Conservation (phyloP, 228 moss, liverwort and hornwort genomes). For the Sphagnum fallax region DNA sequence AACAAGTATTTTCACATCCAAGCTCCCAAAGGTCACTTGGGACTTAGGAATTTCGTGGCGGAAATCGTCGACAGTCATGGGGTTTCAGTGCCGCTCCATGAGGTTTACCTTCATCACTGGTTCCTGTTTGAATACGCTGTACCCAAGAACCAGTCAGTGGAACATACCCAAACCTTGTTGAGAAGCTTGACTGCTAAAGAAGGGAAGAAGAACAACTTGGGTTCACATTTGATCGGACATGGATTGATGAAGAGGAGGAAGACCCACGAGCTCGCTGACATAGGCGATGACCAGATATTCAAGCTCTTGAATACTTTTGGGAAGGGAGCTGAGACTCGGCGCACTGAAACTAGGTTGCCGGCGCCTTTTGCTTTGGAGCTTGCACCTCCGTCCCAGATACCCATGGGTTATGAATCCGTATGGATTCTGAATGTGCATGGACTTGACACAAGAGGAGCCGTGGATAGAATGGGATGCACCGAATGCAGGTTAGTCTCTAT, state of each 20-base stretch:
- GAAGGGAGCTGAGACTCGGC: conserved; percentile 42
- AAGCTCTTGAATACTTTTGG: conserved; percentile 6
- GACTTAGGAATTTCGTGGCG: conserved; percentile 19
- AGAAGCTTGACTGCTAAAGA: too few relatives aligned
- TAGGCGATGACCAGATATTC: background rate
- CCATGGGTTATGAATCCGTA: conserved; percentile 14
- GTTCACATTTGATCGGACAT: background rate
- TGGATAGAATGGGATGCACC: conserved; percentile 14
- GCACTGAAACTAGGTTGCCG: conserved; percentile 16
- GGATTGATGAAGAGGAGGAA: too few relatives aligned
- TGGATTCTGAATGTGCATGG: conserved; percentile 44
- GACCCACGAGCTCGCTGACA: too few relatives aligned
- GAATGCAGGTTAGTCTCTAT: conserved; percentile 16
- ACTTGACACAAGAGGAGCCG: conserved; percentile 27
- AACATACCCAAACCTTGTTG: conserved; percentile 6
- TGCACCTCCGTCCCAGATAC: conserved; percentile 7
- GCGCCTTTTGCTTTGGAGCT: conserved; percentile 15
- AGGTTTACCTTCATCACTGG: conserved; percentile 49
- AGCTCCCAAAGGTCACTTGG: conserved; percentile 37
- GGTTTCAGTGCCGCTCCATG: conserved; percentile 17
- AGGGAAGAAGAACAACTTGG: too few relatives aligned
- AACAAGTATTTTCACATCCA: conserved; percentile 16
- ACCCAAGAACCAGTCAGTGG: conserved; percentile 12
- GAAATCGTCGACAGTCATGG: conserved; percentile 38
- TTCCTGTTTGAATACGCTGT: conserved; percentile 15